Conservation (phyloP, 2,329 filamentous ascomycete genomes). For the Alternaria dauci region DNA sequence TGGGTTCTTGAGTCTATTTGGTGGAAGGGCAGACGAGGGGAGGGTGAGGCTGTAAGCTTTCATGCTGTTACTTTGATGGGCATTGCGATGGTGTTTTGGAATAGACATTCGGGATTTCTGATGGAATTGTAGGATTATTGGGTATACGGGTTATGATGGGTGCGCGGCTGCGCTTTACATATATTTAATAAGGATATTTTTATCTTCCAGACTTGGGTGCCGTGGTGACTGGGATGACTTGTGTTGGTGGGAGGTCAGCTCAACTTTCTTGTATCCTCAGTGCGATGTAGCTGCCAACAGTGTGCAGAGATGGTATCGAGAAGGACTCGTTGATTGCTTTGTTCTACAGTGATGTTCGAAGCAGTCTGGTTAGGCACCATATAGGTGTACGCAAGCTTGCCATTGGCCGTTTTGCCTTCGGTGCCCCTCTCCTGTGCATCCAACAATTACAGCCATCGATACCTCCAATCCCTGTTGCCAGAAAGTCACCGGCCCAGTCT, state of each 20-base stretch:
- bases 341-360: too few species aligned
- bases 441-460: constrained; percentile 51
- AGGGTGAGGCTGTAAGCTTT: constrained; percentile 40
- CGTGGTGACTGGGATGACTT: not conserved
- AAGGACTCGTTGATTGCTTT: too few species aligned
- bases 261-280: not conserved
- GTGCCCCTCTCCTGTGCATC: too few species aligned
- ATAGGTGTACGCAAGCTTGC: too few species aligned
- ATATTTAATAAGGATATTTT: not conserved
- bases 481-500: constrained; percentile 52
- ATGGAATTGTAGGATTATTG: not conserved
- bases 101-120: not conserved
- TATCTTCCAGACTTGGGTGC: not conserved
- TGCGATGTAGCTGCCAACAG: not conserved
- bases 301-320: too few species aligned
- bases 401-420: too few species aligned
- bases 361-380: too few species aligned
- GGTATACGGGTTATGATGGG: not conserved
- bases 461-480: constrained; percentile 54
- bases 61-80: not conserved
- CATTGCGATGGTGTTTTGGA: constrained; percentile 2
- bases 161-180: not conserved
- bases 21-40: constrained; percentile 45
- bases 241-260: not conserved
- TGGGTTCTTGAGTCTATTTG: constrained; percentile 44